Base-by-base conservation (phyloP, 306 rosid species). In the Lathyrus oleraceus region DNA sequence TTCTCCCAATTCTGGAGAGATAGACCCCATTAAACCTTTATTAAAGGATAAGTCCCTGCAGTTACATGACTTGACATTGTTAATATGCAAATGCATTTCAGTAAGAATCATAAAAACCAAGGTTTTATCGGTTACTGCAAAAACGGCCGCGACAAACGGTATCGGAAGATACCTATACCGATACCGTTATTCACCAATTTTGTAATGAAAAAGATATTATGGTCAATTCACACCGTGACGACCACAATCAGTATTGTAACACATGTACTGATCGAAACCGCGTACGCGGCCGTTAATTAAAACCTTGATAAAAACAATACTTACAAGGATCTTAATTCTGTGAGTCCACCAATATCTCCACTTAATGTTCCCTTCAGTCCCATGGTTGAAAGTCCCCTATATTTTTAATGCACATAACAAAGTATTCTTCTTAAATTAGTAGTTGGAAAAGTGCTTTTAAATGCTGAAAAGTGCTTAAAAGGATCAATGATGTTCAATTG, bases 31-130 rank as follows among this genome's bases (percentile, higher is more conserved):
- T 21, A 91, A 85, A 14, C 65, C 88, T 49, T 35, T 52, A 77
- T 91, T 91, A 63, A 65, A 88, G 3, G 97, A 91, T 40, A 91
- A 83, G 69, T 86, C 95, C 84, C 97, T 91, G 87, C 82, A 80
- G 30, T 76, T 65, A 60, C 64, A 77, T 53, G 28, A 73, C 43
- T 17, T 74, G 10, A 64, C 61, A 23, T 30, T 27, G 68, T 71
- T 54, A 74, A 65, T 25, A 32, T 63, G 67, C 43, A 48, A 52
- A 56, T 19, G 16, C 60, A 76, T 63, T 40, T 71, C 6, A 32
- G 38, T 32, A 32, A 5, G 38, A 6, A 32, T 32, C 38, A 32
- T 32, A 32, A 32, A 32, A 32, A 32, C 38, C 38, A 32, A 32
- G 2, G 38, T 1, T 35, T 8, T 35, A 32, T 6, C 8, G 8